A percentile compares a stretch with the other conserved stretches of the same genome.
Conservation (phyloP, 148 eudicot genomes). For the Amaranthus palmeri region DNA sequence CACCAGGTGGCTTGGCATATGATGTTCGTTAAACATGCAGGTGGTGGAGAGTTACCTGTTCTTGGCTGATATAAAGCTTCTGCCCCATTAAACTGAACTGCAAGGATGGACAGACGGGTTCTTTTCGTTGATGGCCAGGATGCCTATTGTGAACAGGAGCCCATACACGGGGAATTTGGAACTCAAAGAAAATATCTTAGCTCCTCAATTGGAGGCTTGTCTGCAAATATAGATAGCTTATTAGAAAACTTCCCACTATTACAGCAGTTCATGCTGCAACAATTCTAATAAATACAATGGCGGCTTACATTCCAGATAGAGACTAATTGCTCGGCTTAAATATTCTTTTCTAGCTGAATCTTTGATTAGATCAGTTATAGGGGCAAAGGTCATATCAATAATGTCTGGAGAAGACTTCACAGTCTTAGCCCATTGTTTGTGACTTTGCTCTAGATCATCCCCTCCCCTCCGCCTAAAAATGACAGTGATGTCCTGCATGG, state of each 20-base stretch:
- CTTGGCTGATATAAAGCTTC: slow-evolving; percentile 88
- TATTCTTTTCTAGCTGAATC: slow-evolving; percentile 62
- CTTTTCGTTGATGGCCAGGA: slow-evolving; percentile 75
- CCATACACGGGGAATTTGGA: slow-evolving; percentile 78
- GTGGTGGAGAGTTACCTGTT: slow-evolving; percentile 51
- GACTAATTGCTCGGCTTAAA: slow-evolving; percentile 65
- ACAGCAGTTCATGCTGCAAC: background rate
- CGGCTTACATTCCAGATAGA: slow-evolving; percentile 80
- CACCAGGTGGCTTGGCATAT: background rate
- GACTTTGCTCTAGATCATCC: slow-evolving; percentile 90
- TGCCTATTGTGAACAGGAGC: slow-evolving; percentile 71
- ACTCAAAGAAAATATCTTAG: slow-evolving; percentile 86
- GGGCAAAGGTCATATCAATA: slow-evolving; percentile 74
- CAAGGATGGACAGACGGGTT: slow-evolving; percentile 88
- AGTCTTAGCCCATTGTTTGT: slow-evolving; percentile 71
- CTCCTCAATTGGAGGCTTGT: slow-evolving; percentile 93
- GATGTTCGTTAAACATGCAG: background rate
- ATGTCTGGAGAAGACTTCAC: slow-evolving; percentile 76
- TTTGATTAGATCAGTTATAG: slow-evolving; percentile 66
- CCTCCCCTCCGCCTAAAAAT: slow-evolving; percentile 98
- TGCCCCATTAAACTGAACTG: slow-evolving; percentile 98
- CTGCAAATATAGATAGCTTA: slow-evolving; percentile 35
- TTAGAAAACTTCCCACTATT: background rate
- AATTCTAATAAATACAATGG: slow-evolving; percentile 3
- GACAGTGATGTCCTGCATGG: slow-evolving; percentile 84